A percentile compares a stretch with the other conserved stretches of the same genome.
phyloP scores from a whole-genome alignment of 1,284 basidiomycete genomes.

The Pascua sp. region DNA sequence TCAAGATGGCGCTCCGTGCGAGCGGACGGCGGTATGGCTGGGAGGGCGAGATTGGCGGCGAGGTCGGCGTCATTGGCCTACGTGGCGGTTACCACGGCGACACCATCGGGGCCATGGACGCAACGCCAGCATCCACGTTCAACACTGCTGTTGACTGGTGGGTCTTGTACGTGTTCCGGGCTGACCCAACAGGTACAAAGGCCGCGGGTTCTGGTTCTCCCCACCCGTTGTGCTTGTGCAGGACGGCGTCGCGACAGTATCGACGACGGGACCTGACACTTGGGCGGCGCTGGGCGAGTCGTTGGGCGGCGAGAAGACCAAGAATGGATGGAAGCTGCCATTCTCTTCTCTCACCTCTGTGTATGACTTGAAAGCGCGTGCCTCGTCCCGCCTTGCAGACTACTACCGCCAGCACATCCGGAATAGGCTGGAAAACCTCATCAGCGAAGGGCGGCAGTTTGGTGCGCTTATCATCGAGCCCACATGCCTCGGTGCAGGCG shows the following conservation, averaged over 20 bases:
- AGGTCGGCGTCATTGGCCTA: conserved; percentile 78
- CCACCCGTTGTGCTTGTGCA: conserved; percentile 72
- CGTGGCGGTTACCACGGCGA: conserved; percentile 97
- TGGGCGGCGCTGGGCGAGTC: conserved; percentile 35
- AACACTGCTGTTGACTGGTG: conserved; percentile 80
- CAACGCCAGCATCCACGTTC: conserved; percentile 79
- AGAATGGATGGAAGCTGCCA: conserved; percentile 34
- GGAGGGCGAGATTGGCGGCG: conserved; percentile 40
- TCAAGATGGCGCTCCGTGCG: conserved; percentile 93
- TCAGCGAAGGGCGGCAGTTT: conserved; percentile 50
- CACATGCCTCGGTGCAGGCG: conserved; percentile 89
- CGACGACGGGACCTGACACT: conserved; percentile 51
- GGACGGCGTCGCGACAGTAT: conserved; percentile 62
- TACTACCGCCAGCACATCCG: conserved; percentile 65
- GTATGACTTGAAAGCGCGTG: conserved; percentile 69
- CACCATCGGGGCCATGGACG: conserved; percentile 97
- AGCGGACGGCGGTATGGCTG: conserved; percentile 57
- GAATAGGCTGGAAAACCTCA: conserved; percentile 56
- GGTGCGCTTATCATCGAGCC: conserved; percentile 85
- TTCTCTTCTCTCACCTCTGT: conserved; percentile 59
- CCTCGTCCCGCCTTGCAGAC: conserved; percentile 61
- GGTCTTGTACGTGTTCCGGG: background rate
- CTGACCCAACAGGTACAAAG: conserved; percentile 57
- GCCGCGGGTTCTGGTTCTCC: conserved; percentile 90
- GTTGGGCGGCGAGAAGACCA: background rate